Conservation (phyloP, 129 eudicot species). For the Escallonia herrerae region DNA sequence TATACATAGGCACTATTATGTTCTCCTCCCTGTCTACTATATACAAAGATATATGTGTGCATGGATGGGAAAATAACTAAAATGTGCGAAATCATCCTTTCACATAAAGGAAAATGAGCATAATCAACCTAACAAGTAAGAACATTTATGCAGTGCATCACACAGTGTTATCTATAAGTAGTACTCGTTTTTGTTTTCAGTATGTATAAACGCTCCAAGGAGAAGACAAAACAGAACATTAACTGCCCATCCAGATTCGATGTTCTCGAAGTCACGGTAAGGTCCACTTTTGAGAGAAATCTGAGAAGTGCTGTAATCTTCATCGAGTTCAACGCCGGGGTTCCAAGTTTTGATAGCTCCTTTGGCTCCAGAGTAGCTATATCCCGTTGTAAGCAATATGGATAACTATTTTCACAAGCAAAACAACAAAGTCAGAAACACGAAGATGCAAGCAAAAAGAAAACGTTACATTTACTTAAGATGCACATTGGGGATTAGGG, state of each 20-base stretch:
- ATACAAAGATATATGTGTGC: too few species aligned
- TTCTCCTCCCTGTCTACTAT: too few species aligned
- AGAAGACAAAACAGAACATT: too few species aligned
- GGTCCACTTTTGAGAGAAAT: conserved; percentile 38
- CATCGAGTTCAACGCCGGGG: conserved; percentile 49
- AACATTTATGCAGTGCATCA: too few species aligned
- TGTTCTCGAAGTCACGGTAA: conserved; percentile 22
- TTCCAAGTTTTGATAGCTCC: conserved; percentile 47
- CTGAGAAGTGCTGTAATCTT: conserved; percentile 51
- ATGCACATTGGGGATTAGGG: background rate
- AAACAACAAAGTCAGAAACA: background rate
- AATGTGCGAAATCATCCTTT: too few species aligned
- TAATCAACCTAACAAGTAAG: too few species aligned
- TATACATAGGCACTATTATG: too few species aligned
- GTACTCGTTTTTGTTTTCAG: too few species aligned
- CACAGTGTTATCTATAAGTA: too few species aligned
- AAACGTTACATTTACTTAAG: background rate
- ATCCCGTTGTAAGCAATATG: conserved; percentile 36
- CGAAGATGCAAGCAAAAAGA: background rate
- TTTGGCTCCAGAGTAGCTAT: conserved; percentile 49
- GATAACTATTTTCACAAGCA: conserved; percentile 18
- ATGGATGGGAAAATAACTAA: too few species aligned
- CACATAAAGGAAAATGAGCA: too few species aligned
- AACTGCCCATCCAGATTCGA: conserved; percentile 67
- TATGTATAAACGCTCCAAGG: too few species aligned